phyloP scores from a whole-genome alignment of 2,329 filamentous ascomycete species.

The Pestalotiopsis sp. region DNA sequence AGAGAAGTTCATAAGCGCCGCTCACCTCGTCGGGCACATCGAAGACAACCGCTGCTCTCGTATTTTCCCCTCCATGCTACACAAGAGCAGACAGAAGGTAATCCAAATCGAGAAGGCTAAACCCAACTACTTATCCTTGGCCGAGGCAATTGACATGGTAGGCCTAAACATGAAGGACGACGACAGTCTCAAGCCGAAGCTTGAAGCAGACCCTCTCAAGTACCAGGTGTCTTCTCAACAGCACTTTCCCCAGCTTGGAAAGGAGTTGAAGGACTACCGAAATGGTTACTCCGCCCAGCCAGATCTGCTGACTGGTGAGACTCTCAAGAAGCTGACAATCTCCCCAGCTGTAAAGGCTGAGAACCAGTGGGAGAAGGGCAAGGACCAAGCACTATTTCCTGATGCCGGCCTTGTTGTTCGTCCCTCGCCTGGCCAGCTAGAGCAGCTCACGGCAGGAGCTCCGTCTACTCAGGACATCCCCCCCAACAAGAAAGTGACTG shows the following conservation, averaged over 20 bases:
- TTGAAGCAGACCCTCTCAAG: not conserved
- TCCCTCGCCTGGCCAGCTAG: slow-evolving; percentile 13
- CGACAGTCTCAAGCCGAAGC: not conserved
- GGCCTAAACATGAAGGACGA: not conserved
- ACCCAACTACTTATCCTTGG: not conserved
- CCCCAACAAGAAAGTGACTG: slow-evolving; percentile 24
- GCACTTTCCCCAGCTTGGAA: slow-evolving; percentile 3
- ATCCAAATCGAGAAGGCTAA: slow-evolving; percentile 5
- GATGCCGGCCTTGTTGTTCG: slow-evolving; percentile 20
- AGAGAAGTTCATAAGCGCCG: slow-evolving; percentile 35
- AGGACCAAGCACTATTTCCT: slow-evolving; percentile 26
- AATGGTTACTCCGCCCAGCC: slow-evolving; percentile 20
- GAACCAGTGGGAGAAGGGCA: slow-evolving; percentile 21
- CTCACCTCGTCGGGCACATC: slow-evolving; percentile 44
- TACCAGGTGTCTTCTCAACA: not conserved
- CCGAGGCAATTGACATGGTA: slow-evolving; percentile 1
- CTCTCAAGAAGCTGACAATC: slow-evolving; percentile 8
- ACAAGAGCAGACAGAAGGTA: slow-evolving; percentile 35
- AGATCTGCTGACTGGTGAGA: slow-evolving; percentile 18
- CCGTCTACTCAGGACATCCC: slow-evolving; percentile 13
- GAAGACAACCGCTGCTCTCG: slow-evolving; percentile 40
- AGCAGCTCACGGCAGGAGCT: not conserved
- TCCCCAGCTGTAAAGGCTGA: not conserved
- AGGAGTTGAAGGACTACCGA: slow-evolving; percentile 18
- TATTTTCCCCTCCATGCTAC: slow-evolving; percentile 34